Base-by-base conservation (phyloP, 164 flowering plant genomes). In the Dillenia suffruticosa region DNA sequence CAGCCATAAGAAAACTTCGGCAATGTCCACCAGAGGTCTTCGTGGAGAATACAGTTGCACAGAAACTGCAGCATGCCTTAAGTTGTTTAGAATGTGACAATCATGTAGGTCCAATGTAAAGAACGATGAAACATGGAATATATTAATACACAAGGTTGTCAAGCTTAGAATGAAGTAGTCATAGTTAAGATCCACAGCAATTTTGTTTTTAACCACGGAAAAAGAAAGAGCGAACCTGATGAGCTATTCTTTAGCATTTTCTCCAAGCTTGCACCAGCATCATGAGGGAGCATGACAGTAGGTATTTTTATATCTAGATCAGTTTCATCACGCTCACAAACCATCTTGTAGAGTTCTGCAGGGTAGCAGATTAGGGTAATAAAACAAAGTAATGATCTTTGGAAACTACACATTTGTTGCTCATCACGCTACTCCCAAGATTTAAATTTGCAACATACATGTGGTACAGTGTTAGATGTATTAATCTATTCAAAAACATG, bases 291-390 rank as follows among this genome's bases (percentile, higher is more conserved):
- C 86, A 85, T 81, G 61, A 85, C 81, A 40, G 85, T 74, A 51
- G 91, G 85, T 49, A 85, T 85, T 46, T 64, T 64, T 44, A 85
- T 83, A 60, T 81, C 80, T 9, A 85, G 70, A 77, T 83, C 86
- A 56, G 83, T 81, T 74, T 85, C 88, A 74, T 79, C 73, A 17
- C 81, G 80, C 12, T 83, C 88, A 78, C 88, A 85, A 46, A 85
- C 88, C 91, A 85, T 83, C 77, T 83, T 83, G 71, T 75, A 85
- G 52, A 83, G 81, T 65, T 83, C 91, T 85, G 76, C 70, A 76
- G 10, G 22, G 45, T 46, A 63, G 40, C 40, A 32, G 40, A 32
- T 32, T 32, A 32, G 40, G 40, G 40, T 7, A 4, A 32, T 32
- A 32, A 32, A 32, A 5, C 40, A 32, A 32, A 4, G 40, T 32